A percentile compares a stretch with the other conserved stretches of the same genome.
Conservation (phyloP, 176 grass and related monocot species). For the Secale cereale region DNA sequence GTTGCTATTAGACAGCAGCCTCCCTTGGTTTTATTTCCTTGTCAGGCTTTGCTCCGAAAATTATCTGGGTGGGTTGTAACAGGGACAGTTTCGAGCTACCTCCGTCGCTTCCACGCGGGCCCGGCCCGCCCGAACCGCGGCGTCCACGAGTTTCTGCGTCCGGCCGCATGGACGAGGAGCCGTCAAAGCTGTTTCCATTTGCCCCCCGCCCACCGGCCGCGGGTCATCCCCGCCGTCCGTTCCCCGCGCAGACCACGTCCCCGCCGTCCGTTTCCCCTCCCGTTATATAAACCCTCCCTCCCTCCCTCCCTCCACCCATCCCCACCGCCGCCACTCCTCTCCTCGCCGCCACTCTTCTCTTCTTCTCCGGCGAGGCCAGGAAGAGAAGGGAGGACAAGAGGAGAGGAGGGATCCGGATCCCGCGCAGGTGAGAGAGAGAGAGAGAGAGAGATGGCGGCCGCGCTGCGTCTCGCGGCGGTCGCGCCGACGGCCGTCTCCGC, state of each 20-base stretch:
- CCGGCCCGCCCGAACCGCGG: not conserved
- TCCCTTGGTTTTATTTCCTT: too few species aligned
- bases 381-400: not conserved
- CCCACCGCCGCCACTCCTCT: not conserved
- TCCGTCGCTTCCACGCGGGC: too few species aligned
- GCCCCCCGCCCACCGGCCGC: not conserved
- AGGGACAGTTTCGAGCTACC: too few species aligned
- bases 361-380: not conserved
- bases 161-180: not conserved
- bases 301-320: too few species aligned
- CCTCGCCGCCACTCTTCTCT: not conserved
- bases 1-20: too few species aligned
- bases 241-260: not conserved
- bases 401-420: not conserved
- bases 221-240: conserved; percentile 28
- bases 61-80: too few species aligned
- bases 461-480: conserved; percentile 30
- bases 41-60: too few species aligned
- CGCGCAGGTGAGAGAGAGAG: not conserved
- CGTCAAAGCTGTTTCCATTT: not conserved
- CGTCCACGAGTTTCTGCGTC: conserved; percentile 23
- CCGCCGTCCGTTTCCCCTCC: conserved; percentile 25
- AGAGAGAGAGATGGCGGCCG: conserved; percentile 40
- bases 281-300: conserved; percentile 14
- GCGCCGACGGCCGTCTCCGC: conserved; percentile 16